Percentiles rank a stretch among this genome's conserved stretches.
phyloP scores from a whole-genome alignment of 139 green algal species.

The Chlorella ohadii region DNA sequence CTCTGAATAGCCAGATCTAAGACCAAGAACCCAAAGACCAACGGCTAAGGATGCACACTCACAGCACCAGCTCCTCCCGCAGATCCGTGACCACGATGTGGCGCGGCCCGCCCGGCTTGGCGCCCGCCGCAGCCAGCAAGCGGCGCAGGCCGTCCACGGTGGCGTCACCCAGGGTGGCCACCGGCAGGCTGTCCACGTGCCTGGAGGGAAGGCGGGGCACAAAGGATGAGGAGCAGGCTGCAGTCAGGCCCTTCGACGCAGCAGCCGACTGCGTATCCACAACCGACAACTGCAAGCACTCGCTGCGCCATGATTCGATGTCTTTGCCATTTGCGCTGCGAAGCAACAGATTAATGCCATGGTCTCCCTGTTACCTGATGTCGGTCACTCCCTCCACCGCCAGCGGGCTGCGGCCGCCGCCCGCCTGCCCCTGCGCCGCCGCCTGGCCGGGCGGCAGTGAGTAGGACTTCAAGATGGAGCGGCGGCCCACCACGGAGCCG shows the following conservation, averaged over 20 bases:
- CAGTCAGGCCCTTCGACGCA: too few species aligned
- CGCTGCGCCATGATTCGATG: too few species aligned
- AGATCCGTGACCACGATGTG: constrained; percentile 87
- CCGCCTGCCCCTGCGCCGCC: background rate
- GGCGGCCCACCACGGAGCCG: constrained; percentile 74
- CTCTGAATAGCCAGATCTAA: too few species aligned
- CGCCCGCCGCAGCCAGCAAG: constrained; percentile 70
- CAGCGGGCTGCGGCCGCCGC: background rate
- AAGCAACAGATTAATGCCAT: too few species aligned
- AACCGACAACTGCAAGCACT: too few species aligned
- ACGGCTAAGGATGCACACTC: background rate
- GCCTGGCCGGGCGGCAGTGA: background rate
- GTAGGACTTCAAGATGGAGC: constrained; percentile 92
- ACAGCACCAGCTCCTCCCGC: constrained; percentile 89
- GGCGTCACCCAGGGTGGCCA: constrained; percentile 51
- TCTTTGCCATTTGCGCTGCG: too few species aligned
- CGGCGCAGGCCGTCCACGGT: constrained; percentile 59
- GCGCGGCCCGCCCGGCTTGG: constrained; percentile 43
- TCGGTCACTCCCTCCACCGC: constrained; percentile 58
- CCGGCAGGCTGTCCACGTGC: constrained; percentile 46
- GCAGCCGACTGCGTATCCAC: too few species aligned
- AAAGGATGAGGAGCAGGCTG: background rate
- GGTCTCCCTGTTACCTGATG: constrained; percentile 32
- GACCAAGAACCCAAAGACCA: too few species aligned
- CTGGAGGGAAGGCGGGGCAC: background rate